Evolutionary conservation across 306 rosid species (phyloP), one percentile per base, ranked within the genome.

Genomic region (Acacia acuminata): DNA sequence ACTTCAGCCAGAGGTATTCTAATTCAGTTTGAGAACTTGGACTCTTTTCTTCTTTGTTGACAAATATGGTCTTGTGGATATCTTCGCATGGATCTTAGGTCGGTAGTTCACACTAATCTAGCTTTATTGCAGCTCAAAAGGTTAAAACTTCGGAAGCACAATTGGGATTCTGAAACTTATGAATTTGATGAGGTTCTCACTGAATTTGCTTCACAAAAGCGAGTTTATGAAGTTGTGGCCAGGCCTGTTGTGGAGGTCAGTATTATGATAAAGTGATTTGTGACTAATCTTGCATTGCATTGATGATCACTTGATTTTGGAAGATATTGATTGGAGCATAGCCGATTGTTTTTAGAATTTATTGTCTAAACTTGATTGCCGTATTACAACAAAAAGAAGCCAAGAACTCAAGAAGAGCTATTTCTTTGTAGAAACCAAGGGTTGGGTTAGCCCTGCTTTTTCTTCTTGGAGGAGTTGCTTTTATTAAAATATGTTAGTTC

Each of bases 221-320:
- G 99, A 77, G 98, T 96, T 80, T 96, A 94, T 80, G 97, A 96
- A 92, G 98, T 89, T 15, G 99, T 96, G 73, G 99, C 97, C 10
- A 96, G 94, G 88, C 99, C 99, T 82, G 99, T 96, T 84, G 97
- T 96, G 84, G 99, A 96, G 99, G 99, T 96, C 60, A 71, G 84
- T 81, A 66, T 82, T 80, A 72, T 70, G 64, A 56, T 66, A n/a
- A 53, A 10, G 15, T 69, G 69, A 22, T 82, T 78, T 36, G 24
- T 71, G 42, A 76, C 45, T 17, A 74, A 58, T 64, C 44, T 74
- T 83, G n/a, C 66, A 60, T 40, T 79, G 81, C 30, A 56, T 56
- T 55, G 78, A 70, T 76, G 44, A 50, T 69, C 25, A 40, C 67
- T 80, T 64, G n/a, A 15, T 65, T 53, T 34, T 38, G 64, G 34